A percentile compares a stretch with the other conserved stretches of the same genome.
Evolutionary conservation across 1,284 basidiomycete genomes (phyloP).

Genomic region (Uromyces viciae-fabae): DNA sequence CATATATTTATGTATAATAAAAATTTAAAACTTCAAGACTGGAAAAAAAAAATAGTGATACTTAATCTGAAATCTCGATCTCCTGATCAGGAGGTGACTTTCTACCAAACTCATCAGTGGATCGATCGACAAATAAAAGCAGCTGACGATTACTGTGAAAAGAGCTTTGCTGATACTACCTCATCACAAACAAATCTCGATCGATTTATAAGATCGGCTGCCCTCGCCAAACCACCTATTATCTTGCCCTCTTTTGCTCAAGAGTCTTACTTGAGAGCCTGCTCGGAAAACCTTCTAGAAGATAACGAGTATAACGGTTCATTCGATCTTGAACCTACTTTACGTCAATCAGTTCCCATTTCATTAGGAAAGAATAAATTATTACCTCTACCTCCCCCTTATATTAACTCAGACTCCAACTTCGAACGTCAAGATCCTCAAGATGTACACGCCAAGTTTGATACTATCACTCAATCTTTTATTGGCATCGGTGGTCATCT

Average conservation of each 20-base stretch:
- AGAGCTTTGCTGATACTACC: slow-evolving; percentile 6
- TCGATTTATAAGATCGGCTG: slow-evolving; percentile 23
- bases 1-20: no score
- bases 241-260: slow-evolving; percentile 22
- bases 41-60: no score
- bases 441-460: slow-evolving; percentile 14
- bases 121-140: slow-evolving; percentile 15
- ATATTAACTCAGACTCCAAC: neutral
- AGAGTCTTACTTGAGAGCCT: neutral
- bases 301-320: slow-evolving; percentile 17
- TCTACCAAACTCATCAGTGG: slow-evolving; percentile 34
- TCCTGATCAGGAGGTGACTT: no score
- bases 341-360: slow-evolving; percentile 11
- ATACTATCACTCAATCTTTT: slow-evolving; percentile 13
- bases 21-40: no score
- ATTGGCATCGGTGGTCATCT: slow-evolving; percentile 23
- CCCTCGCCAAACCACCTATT: slow-evolving; percentile 26
- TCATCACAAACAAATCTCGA: slow-evolving; percentile 21
- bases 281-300: slow-evolving; percentile 20
- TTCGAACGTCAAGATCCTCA: slow-evolving; percentile 38
- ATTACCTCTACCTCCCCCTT: slow-evolving; percentile 9
- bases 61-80: no score
- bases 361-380: slow-evolving; percentile 2
- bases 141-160: neutral
- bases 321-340: slow-evolving; percentile 25